Evolutionary conservation across 1,139 yeast species (phyloP).

Genomic region (Nakaseomyces delphensis): DNA sequence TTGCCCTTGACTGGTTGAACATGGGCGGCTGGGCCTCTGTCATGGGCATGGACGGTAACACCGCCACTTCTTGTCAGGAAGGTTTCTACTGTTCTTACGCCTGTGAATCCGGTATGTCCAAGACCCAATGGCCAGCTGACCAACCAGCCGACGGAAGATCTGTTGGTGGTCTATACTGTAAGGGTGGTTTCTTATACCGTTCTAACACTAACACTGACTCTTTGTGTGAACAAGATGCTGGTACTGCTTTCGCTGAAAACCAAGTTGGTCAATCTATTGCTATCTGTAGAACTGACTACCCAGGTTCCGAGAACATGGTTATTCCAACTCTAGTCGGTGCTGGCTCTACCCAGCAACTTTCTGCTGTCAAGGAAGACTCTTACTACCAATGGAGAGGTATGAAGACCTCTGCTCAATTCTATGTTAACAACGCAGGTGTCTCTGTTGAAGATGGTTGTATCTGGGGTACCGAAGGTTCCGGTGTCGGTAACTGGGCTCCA

Average conservation of each 20-base stretch:
- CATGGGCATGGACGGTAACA: constrained; percentile 53
- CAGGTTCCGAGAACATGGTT: constrained; percentile 97
- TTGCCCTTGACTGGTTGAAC: constrained; percentile 69
- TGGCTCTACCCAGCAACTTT: constrained; percentile 55
- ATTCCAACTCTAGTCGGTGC: constrained; percentile 76
- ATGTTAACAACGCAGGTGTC: constrained; percentile 95
- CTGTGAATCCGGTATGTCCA: constrained; percentile 93
- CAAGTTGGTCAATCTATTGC: constrained; percentile 61
- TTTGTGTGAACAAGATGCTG: constrained; percentile 79
- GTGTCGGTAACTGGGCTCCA: constrained; percentile 98
- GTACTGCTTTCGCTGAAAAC: constrained; percentile 60
- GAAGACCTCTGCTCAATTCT: constrained; percentile 88
- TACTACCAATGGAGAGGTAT: constrained; percentile 81
- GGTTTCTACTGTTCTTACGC: constrained; percentile 95
- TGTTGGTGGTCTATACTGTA: constrained; percentile 82
- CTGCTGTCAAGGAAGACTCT: constrained; percentile 67
- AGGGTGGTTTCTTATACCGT: constrained; percentile 69
- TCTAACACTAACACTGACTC: constrained; percentile 52
- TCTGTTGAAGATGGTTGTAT: constrained; percentile 80
- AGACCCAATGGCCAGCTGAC: constrained; percentile 87
- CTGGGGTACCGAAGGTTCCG: constrained; percentile 79
- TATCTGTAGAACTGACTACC: constrained; percentile 95
- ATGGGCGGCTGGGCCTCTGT: constrained; percentile 91
- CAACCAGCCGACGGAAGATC: constrained; percentile 87
- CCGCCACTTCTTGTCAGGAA: constrained; percentile 61